phyloP scores from a whole-genome alignment of 2,329 filamentous ascomycete species.

The Monilinia polystroma region DNA sequence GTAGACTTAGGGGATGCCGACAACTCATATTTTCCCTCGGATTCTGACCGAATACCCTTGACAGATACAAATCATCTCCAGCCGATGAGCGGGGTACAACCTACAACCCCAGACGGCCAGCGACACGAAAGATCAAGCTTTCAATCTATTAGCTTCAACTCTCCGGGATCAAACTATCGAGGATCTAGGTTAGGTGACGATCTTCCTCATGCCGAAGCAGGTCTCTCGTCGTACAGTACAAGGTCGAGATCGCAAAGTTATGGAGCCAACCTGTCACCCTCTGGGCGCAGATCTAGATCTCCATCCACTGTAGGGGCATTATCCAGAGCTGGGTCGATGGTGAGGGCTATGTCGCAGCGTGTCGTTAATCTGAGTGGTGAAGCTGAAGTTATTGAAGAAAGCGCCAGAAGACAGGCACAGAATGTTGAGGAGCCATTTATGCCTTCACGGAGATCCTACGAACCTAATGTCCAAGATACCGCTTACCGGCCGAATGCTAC shows the following conservation, averaged over 20 bases:
- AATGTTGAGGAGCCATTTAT: slow-evolving; percentile 20
- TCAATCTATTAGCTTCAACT: slow-evolving; percentile 54
- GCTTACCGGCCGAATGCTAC: slow-evolving; percentile 30
- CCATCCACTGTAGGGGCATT: slow-evolving; percentile 65
- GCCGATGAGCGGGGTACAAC: slow-evolving; percentile 52
- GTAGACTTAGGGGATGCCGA: slow-evolving; percentile 32
- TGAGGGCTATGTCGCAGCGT: slow-evolving; percentile 89
- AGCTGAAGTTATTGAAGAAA: slow-evolving; percentile 75
- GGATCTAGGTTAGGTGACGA: slow-evolving; percentile 60
- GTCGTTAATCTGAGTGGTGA: slow-evolving; percentile 98
- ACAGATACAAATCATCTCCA: slow-evolving; percentile 56
- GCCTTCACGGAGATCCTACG: slow-evolving; percentile 33
- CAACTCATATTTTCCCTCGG: slow-evolving; percentile 40
- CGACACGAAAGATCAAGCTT: slow-evolving; percentile 51
- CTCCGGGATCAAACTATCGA: slow-evolving; percentile 41
- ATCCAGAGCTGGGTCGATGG: slow-evolving; percentile 69
- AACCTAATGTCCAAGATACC: slow-evolving; percentile 40
- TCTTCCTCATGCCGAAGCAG: slow-evolving; percentile 58
- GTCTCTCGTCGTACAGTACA: slow-evolving; percentile 42
- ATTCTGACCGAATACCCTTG: slow-evolving; percentile 60
- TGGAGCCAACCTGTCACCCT: slow-evolving; percentile 55
- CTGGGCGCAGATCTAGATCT: slow-evolving; percentile 52
- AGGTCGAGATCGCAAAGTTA: slow-evolving; percentile 55
- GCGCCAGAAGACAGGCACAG: slow-evolving; percentile 35
- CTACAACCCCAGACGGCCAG: slow-evolving; percentile 43